A percentile compares a stretch with the other conserved stretches of the same genome.
These are phyloP conservation scores for Wakefieldia striispora DNA, from an alignment of 768 basidiomycete species.

Conservation along the genomic window DNA sequence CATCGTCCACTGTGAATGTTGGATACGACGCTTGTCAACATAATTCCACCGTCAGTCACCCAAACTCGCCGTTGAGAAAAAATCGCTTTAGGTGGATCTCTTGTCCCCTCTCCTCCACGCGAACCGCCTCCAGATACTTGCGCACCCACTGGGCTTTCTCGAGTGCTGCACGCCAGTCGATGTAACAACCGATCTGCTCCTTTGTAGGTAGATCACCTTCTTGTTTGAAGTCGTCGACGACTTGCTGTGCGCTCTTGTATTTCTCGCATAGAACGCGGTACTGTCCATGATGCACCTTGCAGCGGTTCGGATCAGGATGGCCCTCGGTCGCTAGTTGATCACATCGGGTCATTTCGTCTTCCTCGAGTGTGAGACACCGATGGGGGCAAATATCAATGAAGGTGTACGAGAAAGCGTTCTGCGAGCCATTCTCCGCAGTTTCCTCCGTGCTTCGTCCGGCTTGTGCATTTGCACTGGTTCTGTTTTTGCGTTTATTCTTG, in stretches of 20 bases:
- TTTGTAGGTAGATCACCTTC: conserved; percentile 16
- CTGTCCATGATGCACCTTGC: conserved; percentile 26
- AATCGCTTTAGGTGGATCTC: conserved; percentile 33
- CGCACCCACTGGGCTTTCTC: conserved; percentile 23
- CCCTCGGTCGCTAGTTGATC: conserved; percentile 19
- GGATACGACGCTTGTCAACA: not conserved
- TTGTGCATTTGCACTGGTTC: not conserved
- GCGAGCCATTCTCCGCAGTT: no score
- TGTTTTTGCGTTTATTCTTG: conserved; percentile 7
- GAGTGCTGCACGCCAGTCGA: conserved; percentile 10
- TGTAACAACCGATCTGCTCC: conserved; percentile 11
- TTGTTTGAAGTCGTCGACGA: conserved; percentile 20
- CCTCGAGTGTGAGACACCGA: conserved; percentile 20
- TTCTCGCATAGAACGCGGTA: conserved; percentile 21
- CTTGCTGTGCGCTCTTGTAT: conserved; percentile 28
- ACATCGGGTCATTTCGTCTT: conserved; percentile 29
- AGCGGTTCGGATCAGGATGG: conserved; percentile 15
- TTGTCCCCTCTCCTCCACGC: conserved; percentile 31
- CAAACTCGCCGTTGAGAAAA: conserved; percentile 29
- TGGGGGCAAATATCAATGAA: not conserved
- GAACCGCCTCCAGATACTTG: conserved; percentile 32
- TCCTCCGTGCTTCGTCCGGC: not conserved
- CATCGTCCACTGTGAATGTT: conserved; percentile 24
- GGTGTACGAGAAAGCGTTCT: not conserved
- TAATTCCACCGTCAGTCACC: not conserved